Evolutionary conservation across 75 land plant species (phyloP).

Genomic region (Cryptomeria japonica): DNA sequence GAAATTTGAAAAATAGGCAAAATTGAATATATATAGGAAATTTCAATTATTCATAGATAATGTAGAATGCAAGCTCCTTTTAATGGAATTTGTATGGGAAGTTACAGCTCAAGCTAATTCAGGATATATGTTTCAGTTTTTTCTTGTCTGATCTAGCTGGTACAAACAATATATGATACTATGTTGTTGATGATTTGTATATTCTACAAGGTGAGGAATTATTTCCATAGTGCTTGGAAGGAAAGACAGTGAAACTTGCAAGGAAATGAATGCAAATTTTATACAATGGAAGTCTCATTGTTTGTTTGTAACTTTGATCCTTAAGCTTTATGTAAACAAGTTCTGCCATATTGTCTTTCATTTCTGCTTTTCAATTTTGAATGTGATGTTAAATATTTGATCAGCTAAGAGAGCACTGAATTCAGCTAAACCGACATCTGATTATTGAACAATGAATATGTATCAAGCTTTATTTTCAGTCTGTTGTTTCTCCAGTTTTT

Average conservation of each 20-base stretch:
- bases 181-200: not conserved
- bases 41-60: not conserved
- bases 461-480: too few species aligned
- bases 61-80: not conserved
- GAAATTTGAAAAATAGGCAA: too few species aligned
- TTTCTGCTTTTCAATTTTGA: too few species aligned
- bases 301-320: too few species aligned
- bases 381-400: too few species aligned
- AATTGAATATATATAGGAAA: too few species aligned
- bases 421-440: too few species aligned
- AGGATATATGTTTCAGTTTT: not conserved
- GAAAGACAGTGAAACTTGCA: not conserved
- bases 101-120: not conserved
- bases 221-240: not conserved
- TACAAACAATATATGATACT: not conserved
- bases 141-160: not conserved
- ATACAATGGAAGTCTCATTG: not conserved
- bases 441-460: too few species aligned
- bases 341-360: too few species aligned
- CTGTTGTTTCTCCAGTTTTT: not conserved
- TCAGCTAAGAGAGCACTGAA: too few species aligned
- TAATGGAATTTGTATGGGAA: not conserved
- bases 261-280: not conserved
- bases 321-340: too few species aligned
- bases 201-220: not conserved